These are phyloP conservation scores for Cinchona pubescens DNA, from an alignment of 257 asterid genomes.

Conservation along the genomic window DNA sequence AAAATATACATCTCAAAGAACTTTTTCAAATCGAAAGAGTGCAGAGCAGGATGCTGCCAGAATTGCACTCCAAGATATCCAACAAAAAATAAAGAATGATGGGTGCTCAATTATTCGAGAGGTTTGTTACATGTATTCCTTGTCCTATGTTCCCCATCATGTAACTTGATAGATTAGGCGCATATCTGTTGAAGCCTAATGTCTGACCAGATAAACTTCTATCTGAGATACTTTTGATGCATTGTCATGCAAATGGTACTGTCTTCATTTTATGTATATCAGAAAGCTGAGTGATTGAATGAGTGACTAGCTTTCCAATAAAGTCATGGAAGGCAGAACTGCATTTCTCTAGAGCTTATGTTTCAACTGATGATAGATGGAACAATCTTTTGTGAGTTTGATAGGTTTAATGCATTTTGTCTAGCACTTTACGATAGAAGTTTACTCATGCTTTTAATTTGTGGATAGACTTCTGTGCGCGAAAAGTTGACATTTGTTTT, in stretches of 20 bases:
- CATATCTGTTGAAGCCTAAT: neutral
- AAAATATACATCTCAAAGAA: constrained; percentile 25
- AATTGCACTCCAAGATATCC: constrained; percentile 35
- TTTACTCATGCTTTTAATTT: neutral
- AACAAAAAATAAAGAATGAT: constrained; percentile 39
- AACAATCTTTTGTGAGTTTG: too few species aligned
- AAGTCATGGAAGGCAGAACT: too few species aligned
- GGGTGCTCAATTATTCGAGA: constrained; percentile 26
- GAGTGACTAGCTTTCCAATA: too few species aligned
- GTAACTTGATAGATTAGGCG: neutral
- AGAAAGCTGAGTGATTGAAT: too few species aligned
- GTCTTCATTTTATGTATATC: too few species aligned
- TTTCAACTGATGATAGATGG: too few species aligned
- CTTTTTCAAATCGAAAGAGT: constrained; percentile 31
- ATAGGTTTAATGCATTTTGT: too few species aligned
- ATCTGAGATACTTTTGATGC: neutral
- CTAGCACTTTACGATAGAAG: too few species aligned
- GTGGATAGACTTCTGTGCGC: neutral
- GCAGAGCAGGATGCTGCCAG: constrained; percentile 59
- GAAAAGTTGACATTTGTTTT: too few species aligned
- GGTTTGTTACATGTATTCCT: constrained; percentile 29
- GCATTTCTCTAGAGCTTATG: too few species aligned
- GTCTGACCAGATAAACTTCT: neutral
- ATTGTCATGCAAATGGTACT: neutral
- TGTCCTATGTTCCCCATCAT: neutral